Percentiles rank a stretch among this genome's conserved stretches.
These are phyloP conservation scores for Cordyceps fumosorosea DNA, from an alignment of 2,329 filamentous ascomycete species.

Conservation along the genomic window DNA sequence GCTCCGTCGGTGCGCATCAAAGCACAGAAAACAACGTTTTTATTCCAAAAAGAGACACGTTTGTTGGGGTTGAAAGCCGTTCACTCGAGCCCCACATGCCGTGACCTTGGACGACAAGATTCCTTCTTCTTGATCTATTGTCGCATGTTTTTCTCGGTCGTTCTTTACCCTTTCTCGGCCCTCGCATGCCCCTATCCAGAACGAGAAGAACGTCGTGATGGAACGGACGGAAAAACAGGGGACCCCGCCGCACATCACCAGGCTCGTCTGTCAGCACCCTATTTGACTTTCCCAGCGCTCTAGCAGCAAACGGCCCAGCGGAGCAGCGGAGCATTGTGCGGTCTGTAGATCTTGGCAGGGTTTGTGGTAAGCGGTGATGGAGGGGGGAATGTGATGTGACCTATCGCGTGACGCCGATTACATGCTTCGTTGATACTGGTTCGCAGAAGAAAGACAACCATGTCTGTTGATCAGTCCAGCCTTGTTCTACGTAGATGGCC, in stretches of 20 bases:
- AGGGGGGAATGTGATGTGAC: background rate
- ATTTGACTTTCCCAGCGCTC: background rate
- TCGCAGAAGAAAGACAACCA: background rate
- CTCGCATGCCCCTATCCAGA: background rate
- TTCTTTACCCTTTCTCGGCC: background rate
- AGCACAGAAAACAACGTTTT: background rate
- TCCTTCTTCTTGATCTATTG: background rate
- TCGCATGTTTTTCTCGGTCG: no score
- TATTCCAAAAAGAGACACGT: background rate
- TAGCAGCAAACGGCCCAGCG: background rate
- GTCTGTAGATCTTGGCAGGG: slow-evolving; percentile 8
- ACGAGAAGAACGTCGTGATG: background rate
- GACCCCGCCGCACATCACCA: background rate
- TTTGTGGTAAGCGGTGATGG: background rate
- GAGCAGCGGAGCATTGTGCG: slow-evolving; percentile 7
- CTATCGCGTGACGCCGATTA: background rate
- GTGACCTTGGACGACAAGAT: background rate
- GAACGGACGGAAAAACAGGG: background rate
- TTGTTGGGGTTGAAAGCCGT: background rate
- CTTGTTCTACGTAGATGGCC: no score
- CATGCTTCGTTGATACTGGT: background rate
- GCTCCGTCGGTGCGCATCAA: background rate
- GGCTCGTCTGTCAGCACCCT: background rate
- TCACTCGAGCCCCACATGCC: no score
- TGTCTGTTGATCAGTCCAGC: background rate